Evolutionary conservation across 2,329 filamentous ascomycete genomes (phyloP), one percentile per base, ranked within the genome.

Genomic region (Ampelomyces quisqualis): DNA sequence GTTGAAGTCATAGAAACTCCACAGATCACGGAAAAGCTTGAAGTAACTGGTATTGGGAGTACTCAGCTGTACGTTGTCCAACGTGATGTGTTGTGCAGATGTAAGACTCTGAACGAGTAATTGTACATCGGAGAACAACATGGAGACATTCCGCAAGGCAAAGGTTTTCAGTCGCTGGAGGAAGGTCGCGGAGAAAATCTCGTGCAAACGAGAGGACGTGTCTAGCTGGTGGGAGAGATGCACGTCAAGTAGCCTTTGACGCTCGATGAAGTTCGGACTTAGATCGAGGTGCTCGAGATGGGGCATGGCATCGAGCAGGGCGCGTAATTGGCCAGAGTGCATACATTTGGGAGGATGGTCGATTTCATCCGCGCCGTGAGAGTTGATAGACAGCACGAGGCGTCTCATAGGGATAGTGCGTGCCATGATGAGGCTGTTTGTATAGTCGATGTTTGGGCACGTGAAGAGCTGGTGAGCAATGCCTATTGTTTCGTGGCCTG

Each of bases 261-360:
- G 26, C 10, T 14, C 11, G 18, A 13, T 15, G 15, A 13, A 40
- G 21, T 47, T 36, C 7, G 43, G 26, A 17, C 34, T 38, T 4
- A 54, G 27, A 29, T 54, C 51, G 14, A 54, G 36, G 17, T 51
- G 45, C 9, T 54, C 33, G 13, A 54, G 38, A 11, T 45, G 17
- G 2, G 15, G 38, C n/a, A 47, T 13, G 10, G 41, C 9, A 5
- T 22, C 7, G 2, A 54, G 40, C 28, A 18, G 4, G 14, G 28
- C 13, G 29, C 38, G 28, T 35, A 35, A 21, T 17, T 27, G 34
- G 3, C 23, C 19, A 8, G 36, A 23, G 7, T 21, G 9, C 24
- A 34, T 30, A 9, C 38, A 43, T 7, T 19, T 20, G 13, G 3
- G 10, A 10, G 13, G 15, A 15, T 9, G 10, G 15, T 13, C 8